Base-by-base conservation (phyloP, 2,329 filamentous ascomycete species). In the Aspergillus sp. region DNA sequence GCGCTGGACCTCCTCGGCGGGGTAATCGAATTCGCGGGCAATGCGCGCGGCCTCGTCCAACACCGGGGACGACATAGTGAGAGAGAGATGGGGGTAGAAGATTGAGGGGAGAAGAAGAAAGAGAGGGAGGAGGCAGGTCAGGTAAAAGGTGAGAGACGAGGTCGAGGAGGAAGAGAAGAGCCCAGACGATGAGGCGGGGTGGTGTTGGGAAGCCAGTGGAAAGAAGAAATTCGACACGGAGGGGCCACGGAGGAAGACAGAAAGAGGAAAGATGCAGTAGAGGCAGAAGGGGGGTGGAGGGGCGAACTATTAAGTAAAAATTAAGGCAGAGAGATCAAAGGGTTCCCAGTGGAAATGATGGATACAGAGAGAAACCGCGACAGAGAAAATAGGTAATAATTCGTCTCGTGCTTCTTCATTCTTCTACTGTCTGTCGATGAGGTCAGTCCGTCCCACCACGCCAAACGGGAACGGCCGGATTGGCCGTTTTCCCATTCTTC, bases 11-110 rank as follows among this genome's bases (percentile, higher is more conserved):
- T 91, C 82, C 49, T 86, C 83, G 64, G 91, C 81, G 55, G 84
- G 80, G 74, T 92, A 93, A 50, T 96, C 89, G 75, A 97, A 97
- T 72, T 94, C 85, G 63, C 83, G 83, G 64, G 89, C 88, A 66
- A 97, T 85, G 67, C 84, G 84, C 80, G 86, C 86, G 54, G 91
- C 90, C 75, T 93, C 88, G 57, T 86, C 81, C 59, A 82, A 71
- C 55, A 87, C 57, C 32, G 67, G 57, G 49, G 66, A 63, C 43
- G 71, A 66, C 67, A 70, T 70, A 52, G 45, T 61, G 40, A 38
- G 14, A 17, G 40, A n/a, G 16, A 17, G 40, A 17, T 19, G 6
- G 19, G 40, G 13, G 13, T 6, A 6, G 40, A 42, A 42, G 19
- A 21, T 13, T 13, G 40, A 42, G 16, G 31, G 45, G 41, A 45